phyloP scores from a whole-genome alignment of 1,284 basidiomycete species.

The Microbotryum lychnidis-dioicae region DNA sequence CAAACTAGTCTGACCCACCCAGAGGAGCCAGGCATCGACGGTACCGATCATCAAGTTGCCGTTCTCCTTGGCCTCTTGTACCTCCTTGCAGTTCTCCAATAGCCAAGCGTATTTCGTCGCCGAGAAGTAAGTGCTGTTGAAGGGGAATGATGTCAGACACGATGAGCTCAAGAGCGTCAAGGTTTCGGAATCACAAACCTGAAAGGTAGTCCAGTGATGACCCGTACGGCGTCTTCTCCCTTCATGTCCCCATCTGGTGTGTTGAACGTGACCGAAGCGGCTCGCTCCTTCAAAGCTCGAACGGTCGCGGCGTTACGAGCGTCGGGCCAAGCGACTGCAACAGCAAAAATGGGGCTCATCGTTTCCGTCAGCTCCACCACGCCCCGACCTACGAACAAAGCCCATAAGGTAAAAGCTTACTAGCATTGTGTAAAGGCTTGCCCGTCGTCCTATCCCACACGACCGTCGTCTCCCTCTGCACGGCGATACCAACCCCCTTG shows the following conservation, averaged over 20 bases:
- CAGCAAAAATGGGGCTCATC: background rate
- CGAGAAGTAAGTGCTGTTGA: conserved; percentile 73
- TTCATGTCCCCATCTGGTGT: conserved; percentile 25
- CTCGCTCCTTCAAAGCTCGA: conserved; percentile 63
- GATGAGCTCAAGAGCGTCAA: background rate
- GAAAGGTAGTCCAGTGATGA: conserved; percentile 74
- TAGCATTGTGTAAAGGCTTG: conserved; percentile 58
- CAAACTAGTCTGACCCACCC: conserved; percentile 50
- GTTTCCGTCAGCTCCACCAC: background rate
- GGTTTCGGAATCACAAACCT: conserved; percentile 44
- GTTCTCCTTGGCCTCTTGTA: conserved; percentile 67
- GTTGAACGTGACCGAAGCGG: conserved; percentile 43
- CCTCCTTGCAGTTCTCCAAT: conserved; percentile 77
- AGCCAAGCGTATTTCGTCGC: conserved; percentile 96
- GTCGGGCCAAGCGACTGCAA: conserved; percentile 91
- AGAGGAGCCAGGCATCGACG: conserved; percentile 91
- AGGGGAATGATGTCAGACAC: background rate
- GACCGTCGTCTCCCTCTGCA: conserved; percentile 93
- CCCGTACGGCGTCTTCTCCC: conserved; percentile 60
- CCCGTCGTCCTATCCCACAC: conserved; percentile 88
- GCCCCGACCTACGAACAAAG: background rate
- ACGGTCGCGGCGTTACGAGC: conserved; percentile 79
- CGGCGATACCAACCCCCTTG: conserved; percentile 94
- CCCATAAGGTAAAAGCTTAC: conserved; percentile 11
- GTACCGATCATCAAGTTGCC: conserved; percentile 87